phyloP scores from a whole-genome alignment of 2,329 filamentous ascomycete genomes.

The Verticillium dahliae region DNA sequence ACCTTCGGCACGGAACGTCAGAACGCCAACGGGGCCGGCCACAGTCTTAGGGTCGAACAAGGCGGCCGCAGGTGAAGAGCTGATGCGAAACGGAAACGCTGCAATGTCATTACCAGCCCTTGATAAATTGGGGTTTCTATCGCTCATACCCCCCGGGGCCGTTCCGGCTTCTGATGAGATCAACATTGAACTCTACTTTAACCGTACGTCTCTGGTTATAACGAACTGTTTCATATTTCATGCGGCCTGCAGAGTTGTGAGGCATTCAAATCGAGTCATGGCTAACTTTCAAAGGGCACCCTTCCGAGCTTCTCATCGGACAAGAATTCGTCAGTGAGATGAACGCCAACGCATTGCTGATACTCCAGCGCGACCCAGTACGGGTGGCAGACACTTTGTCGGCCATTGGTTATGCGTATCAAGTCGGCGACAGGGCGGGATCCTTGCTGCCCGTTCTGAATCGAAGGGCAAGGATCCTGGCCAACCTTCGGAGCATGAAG shows the following conservation, averaged over 20 bases:
- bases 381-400: slow-evolving; percentile 20
- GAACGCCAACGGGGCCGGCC: neutral
- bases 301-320: slow-evolving; percentile 20
- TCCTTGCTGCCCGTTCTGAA: slow-evolving; percentile 16
- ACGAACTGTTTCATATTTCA: neutral
- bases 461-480: slow-evolving; percentile 19
- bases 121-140: slow-evolving; percentile 5
- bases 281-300: slow-evolving; percentile 10
- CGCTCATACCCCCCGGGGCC: slow-evolving; percentile 17
- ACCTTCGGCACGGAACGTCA: neutral
- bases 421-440: slow-evolving; percentile 8
- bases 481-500: slow-evolving; percentile 16
- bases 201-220: slow-evolving; percentile 2
- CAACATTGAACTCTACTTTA: slow-evolving; percentile 21
- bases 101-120: neutral
- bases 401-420: slow-evolving; percentile 21
- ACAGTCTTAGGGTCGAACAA: neutral
- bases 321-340: slow-evolving; percentile 23
- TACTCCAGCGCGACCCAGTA: slow-evolving; percentile 19
- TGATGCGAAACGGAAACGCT: neutral
- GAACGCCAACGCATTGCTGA: slow-evolving; percentile 20
- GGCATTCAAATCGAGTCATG: too few relatives aligned
- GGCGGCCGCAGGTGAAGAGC: neutral
- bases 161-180: slow-evolving; percentile 17
- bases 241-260: too few relatives aligned